Evolutionary conservation across 257 asterid species (phyloP).

Genomic region (Hygrophila difformis): DNA sequence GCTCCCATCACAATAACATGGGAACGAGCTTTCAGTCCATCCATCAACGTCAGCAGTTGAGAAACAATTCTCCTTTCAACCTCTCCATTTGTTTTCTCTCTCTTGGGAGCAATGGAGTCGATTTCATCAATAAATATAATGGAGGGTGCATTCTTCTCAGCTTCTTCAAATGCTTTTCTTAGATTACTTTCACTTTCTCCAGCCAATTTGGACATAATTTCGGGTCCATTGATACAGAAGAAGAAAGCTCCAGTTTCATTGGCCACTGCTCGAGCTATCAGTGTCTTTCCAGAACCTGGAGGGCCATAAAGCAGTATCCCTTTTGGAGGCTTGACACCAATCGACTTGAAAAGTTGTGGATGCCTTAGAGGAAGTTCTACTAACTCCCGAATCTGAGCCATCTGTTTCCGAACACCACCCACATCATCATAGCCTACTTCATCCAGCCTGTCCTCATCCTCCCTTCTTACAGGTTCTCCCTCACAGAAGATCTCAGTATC

Average conservation of each 20-base stretch:
- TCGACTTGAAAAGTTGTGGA: no score
- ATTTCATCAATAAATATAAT: no score
- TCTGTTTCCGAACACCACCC: slow-evolving; percentile 53
- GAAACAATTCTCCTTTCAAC: slow-evolving; percentile 57
- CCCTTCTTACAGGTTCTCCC: slow-evolving; percentile 44
- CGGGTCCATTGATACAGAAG: no score
- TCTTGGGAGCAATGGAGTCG: no score
- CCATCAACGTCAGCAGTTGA: slow-evolving; percentile 50
- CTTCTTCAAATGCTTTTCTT: slow-evolving; percentile 50
- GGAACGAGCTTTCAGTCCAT: slow-evolving; percentile 50
- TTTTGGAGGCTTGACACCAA: slow-evolving; percentile 55
- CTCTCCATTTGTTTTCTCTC: slow-evolving; percentile 55
- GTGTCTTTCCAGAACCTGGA: no score
- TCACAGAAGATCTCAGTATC: slow-evolving; percentile 49
- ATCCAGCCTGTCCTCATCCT: slow-evolving; percentile 47
- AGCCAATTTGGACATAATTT: no score
- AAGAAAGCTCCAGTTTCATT: slow-evolving; percentile 59
- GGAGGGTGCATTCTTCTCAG: no score
- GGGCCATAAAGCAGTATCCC: slow-evolving; percentile 54
- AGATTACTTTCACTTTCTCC: slow-evolving; percentile 57
- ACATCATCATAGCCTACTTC: slow-evolving; percentile 56
- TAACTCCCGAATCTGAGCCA: slow-evolving; percentile 57
- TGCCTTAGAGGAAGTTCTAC: no score
- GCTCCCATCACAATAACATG: slow-evolving; percentile 54
- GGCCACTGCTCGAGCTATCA: no score